phyloP scores from a whole-genome alignment of 768 basidiomycete species.

The Tulasnella sp. region DNA sequence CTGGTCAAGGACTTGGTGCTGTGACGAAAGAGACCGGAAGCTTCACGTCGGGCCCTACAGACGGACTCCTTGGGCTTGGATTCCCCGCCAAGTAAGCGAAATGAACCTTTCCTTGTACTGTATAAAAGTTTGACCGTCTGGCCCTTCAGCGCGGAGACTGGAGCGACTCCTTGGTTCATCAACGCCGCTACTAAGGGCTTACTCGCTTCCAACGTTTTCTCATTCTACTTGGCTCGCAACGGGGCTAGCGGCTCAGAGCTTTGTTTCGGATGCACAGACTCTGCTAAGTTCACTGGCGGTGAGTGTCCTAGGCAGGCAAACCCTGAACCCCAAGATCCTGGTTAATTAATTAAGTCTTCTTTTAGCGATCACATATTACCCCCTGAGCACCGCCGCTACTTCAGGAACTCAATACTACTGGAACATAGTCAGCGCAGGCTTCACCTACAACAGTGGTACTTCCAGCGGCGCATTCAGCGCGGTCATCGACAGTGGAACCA shows the following conservation, averaged over 20 bases:
- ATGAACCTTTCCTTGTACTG: too few species aligned
- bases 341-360: too few species aligned
- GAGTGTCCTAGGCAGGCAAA: too few species aligned
- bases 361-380: conserved; percentile 26
- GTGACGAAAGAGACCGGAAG: background rate
- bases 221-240: conserved; percentile 23
- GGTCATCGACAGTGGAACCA: conserved; percentile 9
- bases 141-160: conserved; percentile 7
- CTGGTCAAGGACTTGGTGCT: conserved; percentile 36
- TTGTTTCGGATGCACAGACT: too few species aligned
- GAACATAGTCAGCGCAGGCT: background rate
- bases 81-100: too few species aligned
- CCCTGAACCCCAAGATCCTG: too few species aligned
- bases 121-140: too few species aligned
- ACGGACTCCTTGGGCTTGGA: too few species aligned
- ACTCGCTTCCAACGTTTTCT: conserved; percentile 22
- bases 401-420: conserved; percentile 2
- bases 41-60: conserved; percentile 24
- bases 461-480: conserved; percentile 1
- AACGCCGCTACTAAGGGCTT: conserved; percentile 20
- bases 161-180: conserved; percentile 23
- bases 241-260: conserved; percentile 20
- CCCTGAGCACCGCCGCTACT: conserved; percentile 18
- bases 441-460: background rate
- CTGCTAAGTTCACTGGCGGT: too few species aligned